Conservation (phyloP, 1,284 basidiomycete genomes). For the Boletus sp. region DNA sequence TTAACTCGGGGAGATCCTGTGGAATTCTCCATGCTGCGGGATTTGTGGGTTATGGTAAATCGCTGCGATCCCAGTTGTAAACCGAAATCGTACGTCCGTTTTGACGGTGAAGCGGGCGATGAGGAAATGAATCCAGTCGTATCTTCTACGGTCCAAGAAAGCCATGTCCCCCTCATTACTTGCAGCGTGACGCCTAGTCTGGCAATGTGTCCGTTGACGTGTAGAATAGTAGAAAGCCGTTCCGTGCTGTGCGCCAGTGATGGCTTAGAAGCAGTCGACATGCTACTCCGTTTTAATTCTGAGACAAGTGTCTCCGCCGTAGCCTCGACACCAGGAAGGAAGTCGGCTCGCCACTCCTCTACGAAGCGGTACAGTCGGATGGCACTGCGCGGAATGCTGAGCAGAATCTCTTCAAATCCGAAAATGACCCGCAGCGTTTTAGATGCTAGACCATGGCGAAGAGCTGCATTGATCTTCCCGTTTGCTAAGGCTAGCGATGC, state of each 20-base stretch:
- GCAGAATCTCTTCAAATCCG: slow-evolving; percentile 42
- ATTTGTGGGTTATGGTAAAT: slow-evolving; percentile 57
- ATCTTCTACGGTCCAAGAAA: slow-evolving; percentile 63
- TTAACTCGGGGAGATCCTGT: slow-evolving; percentile 48
- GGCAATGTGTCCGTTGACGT: slow-evolving; percentile 49
- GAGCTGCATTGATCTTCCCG: slow-evolving; percentile 44
- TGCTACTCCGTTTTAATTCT: slow-evolving; percentile 47
- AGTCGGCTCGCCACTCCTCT: slow-evolving; percentile 77
- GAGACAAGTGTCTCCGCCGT: slow-evolving; percentile 61
- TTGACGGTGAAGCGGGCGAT: slow-evolving; percentile 34
- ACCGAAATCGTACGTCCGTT: slow-evolving; percentile 49
- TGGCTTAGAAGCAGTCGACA: slow-evolving; percentile 24
- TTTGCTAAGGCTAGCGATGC: slow-evolving; percentile 51
- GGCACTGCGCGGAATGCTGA: slow-evolving; percentile 74
- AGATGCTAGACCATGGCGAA: slow-evolving; percentile 42
- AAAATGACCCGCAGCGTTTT: slow-evolving; percentile 43
- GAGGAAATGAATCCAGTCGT: slow-evolving; percentile 47
- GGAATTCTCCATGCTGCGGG: slow-evolving; percentile 34
- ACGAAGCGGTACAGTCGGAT: slow-evolving; percentile 71
- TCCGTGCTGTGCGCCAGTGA: slow-evolving; percentile 26
- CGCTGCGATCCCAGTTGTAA: slow-evolving; percentile 59
- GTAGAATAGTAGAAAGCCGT: slow-evolving; percentile 32
- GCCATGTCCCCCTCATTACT: slow-evolving; percentile 81
- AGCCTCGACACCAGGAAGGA: slow-evolving; percentile 64
- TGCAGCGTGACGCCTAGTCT: slow-evolving; percentile 60